Percentiles rank a stretch among this genome's conserved stretches.
phyloP scores from a whole-genome alignment of 805 yeast genomes.

The Middelhovenomyces tepae region DNA sequence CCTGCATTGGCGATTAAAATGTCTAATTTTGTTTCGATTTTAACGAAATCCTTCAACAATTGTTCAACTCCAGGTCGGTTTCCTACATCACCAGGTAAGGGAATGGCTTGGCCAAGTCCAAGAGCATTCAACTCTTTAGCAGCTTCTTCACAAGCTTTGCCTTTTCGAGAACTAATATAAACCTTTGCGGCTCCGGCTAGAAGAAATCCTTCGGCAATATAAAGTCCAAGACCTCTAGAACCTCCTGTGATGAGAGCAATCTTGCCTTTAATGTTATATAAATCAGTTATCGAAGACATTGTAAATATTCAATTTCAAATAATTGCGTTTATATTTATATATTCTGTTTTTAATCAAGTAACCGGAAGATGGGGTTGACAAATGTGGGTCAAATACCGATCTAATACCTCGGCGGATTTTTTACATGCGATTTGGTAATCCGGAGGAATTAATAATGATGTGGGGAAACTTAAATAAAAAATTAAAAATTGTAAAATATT shows the following conservation, averaged over 20 bases:
- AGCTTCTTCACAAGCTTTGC: constrained; percentile 52
- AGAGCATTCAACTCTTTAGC: constrained; percentile 27
- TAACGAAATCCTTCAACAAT: constrained; percentile 35
- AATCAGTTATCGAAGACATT: no score
- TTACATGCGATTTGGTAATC: no score
- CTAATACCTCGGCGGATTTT: no score
- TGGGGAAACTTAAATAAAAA: no score
- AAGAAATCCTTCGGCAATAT: constrained; percentile 57
- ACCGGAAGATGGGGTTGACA: no score
- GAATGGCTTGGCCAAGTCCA: constrained; percentile 29
- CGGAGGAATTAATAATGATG: no score
- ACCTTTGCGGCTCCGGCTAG: constrained; percentile 54
- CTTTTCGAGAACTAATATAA: constrained; percentile 57
- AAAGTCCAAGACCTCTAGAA: constrained; percentile 63
- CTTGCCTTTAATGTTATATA: constrained; percentile 34
- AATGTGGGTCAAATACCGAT: no score
- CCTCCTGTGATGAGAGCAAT: constrained; percentile 67
- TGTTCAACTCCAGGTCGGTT: constrained; percentile 38
- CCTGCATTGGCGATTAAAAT: constrained; percentile 73
- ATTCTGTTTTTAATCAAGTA: no score
- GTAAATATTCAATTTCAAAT: no score
- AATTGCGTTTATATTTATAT: no score
- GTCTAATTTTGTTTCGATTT: constrained; percentile 39
- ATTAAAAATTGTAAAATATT: no score
- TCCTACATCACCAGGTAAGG: constrained; percentile 52